Percentiles rank a stretch among this genome's conserved stretches.
These are phyloP conservation scores for Fusarium brachygibbosum DNA, from an alignment of 2,329 filamentous ascomycete genomes.

Conservation along the genomic window DNA sequence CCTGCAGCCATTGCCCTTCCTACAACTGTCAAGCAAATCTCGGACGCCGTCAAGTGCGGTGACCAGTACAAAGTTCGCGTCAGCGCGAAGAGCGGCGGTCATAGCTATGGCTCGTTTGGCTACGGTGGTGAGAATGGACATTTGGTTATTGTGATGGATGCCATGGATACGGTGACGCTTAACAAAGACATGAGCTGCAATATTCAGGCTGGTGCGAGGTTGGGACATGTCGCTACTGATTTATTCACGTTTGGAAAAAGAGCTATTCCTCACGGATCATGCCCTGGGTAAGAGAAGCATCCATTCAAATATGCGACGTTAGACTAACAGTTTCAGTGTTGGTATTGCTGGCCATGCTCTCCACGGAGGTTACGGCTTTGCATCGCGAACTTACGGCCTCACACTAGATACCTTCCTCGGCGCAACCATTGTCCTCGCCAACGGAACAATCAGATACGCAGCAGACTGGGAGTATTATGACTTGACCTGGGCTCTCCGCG, in stretches of 20 bases:
- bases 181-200: conserved; percentile 37
- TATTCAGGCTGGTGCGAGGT: conserved; percentile 61
- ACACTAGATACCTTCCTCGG: conserved; percentile 50
- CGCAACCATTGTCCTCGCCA: conserved; percentile 50
- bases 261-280: conserved; percentile 66
- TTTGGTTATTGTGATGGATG: conserved; percentile 58
- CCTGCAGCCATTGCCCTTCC: conserved; percentile 53
- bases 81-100: conserved; percentile 65
- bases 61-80: conserved; percentile 59
- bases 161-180: conserved; percentile 54
- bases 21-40: conserved; percentile 56
- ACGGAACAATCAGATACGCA: conserved; percentile 44
- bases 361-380: conserved; percentile 51
- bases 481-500: conserved; percentile 51
- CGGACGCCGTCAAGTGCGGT: conserved; percentile 62
- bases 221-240: conserved; percentile 62
- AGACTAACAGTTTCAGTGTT: conserved; percentile 42
- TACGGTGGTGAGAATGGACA: conserved; percentile 58
- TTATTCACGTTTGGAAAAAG: conserved; percentile 56
- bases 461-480: conserved; percentile 45
- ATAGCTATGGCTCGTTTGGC: conserved; percentile 66
- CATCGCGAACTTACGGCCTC: conserved; percentile 49
- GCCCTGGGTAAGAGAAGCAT: conserved; percentile 58
- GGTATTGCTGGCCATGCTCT: conserved; percentile 50
- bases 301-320: accelerated